Evolutionary conservation across 140 eudicot genomes (phyloP).

Genomic region (Oenanthe javanica): DNA sequence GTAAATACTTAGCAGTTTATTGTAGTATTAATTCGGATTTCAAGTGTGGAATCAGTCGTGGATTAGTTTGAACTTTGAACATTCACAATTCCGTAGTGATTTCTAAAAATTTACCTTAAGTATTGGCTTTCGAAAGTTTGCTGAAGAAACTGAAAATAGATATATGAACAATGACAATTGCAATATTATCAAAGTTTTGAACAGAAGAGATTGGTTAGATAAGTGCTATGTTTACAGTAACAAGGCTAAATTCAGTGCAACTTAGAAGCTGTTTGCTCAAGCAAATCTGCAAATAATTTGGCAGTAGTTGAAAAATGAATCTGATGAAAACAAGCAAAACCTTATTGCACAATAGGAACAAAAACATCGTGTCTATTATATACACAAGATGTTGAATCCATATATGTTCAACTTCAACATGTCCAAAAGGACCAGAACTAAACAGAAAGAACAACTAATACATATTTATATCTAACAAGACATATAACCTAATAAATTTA

Average conservation of each 20-base stretch:
- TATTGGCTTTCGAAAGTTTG: neutral
- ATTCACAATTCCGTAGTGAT: too few species aligned
- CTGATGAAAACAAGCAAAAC: too few species aligned
- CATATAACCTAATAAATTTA: neutral
- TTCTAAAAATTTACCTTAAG: neutral
- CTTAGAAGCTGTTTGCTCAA: neutral
- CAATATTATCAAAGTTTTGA: neutral
- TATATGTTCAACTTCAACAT: too few species aligned
- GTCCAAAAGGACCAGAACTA: too few species aligned
- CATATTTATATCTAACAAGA: neutral
- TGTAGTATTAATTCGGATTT: too few species aligned
- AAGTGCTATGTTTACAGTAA: neutral
- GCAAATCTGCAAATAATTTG: neutral
- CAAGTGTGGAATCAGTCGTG: too few species aligned
- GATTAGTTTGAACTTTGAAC: too few species aligned
- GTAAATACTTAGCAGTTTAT: too few species aligned
- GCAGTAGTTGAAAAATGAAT: neutral
- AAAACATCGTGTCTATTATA: too few species aligned
- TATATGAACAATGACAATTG: neutral
- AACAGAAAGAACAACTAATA: conserved; percentile 11
- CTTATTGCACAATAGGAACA: neutral
- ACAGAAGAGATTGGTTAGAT: neutral
- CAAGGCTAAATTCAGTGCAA: neutral
- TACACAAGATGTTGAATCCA: too few species aligned
- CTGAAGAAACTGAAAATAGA: neutral